Evolutionary conservation across 2,329 filamentous ascomycete genomes (phyloP).

Genomic region (Harringtonia aguacate): DNA sequence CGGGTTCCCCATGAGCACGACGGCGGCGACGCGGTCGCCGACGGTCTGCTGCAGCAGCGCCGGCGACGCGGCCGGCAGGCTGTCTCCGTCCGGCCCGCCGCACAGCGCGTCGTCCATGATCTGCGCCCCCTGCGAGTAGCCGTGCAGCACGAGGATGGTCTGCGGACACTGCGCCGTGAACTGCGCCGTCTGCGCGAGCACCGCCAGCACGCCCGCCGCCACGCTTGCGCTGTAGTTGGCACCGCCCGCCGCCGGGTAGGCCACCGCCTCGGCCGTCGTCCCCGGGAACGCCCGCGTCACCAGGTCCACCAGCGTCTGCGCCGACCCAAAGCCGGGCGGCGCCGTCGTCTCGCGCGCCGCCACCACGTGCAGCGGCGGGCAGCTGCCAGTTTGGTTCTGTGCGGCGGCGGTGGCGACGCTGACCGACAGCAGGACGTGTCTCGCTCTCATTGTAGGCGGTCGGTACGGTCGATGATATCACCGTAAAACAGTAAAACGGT

Average conservation of each 20-base stretch:
- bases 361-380: slow-evolving; percentile 35
- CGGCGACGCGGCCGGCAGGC: slow-evolving; percentile 31
- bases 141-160: slow-evolving; percentile 45
- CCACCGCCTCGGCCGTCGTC: slow-evolving; percentile 33
- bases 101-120: slow-evolving; percentile 50
- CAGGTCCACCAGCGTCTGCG: slow-evolving; percentile 30
- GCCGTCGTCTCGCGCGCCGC: slow-evolving; percentile 39
- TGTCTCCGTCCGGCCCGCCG: slow-evolving; percentile 14
- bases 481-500: too few relatives aligned
- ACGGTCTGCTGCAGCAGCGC: slow-evolving; percentile 31
- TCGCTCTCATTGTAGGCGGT: too few relatives aligned
- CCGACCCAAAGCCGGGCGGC: slow-evolving; percentile 31
- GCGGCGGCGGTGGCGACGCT: not conserved
- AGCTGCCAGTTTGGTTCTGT: slow-evolving; percentile 13
- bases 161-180: slow-evolving; percentile 43
- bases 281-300: slow-evolving; percentile 28
- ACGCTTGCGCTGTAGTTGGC: slow-evolving; percentile 42
- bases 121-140: slow-evolving; percentile 53
- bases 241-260: slow-evolving; percentile 45
- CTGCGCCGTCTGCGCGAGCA: slow-evolving; percentile 30
- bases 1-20: slow-evolving; percentile 51
- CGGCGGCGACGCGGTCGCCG: slow-evolving; percentile 40
- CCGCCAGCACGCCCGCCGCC: slow-evolving; percentile 39
- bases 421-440: too few relatives aligned
- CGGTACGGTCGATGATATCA: too few relatives aligned